Base-by-base conservation (phyloP, 495 filamentous ascomycete genomes). In the Aspergillus nanangensis region DNA sequence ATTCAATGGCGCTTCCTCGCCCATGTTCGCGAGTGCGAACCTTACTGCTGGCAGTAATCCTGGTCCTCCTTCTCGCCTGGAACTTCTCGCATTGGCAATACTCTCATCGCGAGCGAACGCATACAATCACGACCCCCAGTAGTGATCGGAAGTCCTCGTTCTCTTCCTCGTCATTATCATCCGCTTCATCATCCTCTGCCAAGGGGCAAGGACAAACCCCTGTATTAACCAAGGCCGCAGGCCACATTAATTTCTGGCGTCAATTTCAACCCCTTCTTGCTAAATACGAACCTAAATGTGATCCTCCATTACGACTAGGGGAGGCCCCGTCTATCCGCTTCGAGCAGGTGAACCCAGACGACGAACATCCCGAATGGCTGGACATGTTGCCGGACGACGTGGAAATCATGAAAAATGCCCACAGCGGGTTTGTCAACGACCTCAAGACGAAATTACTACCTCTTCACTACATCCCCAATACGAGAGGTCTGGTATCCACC, bases 401-500 rank as follows among this genome's bases (percentile, higher is more conserved):
- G 11, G 46, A 48, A 8, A 38, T 41, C n/a, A 60, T 68, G 62
- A 57, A 57, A 27, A 45, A 50, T 17, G 56, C 55, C 4, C 71
- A 75, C 44, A 41, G 42, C 7, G 47, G 55, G 18, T 75, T 74
- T 48, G 54, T 74, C 19, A 41, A 60, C 14, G 55, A 56, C 1
- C 67, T 75, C 24, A 51, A 57, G 5, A 42, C 34, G 3, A 50
- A 67, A 19, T 50, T 64, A 3, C 70, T 61, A 0, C 47, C 52
- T 27, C 50, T 78, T 3, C 58, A 67, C 11, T 77, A 69, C 48
- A 44, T 45, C 5, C 53, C 50, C 11, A 46, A 53, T 8, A 72
- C 74, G 0, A 58, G 56, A 19, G 76, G 76, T 3, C 53, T 79
- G 32, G 74, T 79, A 3, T 62, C 60, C 0, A 66, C 65, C 10